Evolutionary conservation across 345 rosid genomes (phyloP), one percentile per base, ranked within the genome.

Genomic region (Clarkia xantiana): DNA sequence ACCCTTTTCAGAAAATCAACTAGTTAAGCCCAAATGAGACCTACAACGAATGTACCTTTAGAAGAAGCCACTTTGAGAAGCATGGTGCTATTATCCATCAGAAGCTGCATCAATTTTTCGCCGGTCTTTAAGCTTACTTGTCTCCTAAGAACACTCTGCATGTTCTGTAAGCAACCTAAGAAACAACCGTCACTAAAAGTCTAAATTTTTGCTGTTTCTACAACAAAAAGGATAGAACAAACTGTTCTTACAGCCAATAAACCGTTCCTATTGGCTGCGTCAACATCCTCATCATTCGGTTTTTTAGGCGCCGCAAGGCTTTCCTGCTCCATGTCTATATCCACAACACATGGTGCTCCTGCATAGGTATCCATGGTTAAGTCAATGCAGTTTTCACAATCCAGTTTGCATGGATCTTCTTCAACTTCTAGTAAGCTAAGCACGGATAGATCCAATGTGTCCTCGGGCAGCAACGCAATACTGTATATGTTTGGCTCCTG

Each of bases 81-180:
- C 55, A 52, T 42, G 39, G 54, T 63, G 57, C 52, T 44, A 45
- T 53, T 61, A 45, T 52, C 25, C 57, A 68, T 46, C 54, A 48
- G 38, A 57, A 63, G 47, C 50, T 60, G 67, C 61, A 69, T 46
- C 40, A 60, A 53, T 25, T 42, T 60, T 60, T 62, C 63, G 64
- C 95, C 88, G 14, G 75, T 68, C 49, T 60, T 79, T 46, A 79
- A 62, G 79, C 95, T 90, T 45, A 75, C 76, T 67, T 86, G 97
- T 64, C 95, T 79, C 73, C 78, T 85, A 66, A 90, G 60, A 47
- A 77, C 68, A 67, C 76, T 85, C 57, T 79, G 87, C 76, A 68
- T 45, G 54, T 75, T 75, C 82, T 77, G 68, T 17, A 52, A 70
- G 14, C 14, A 49, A 20, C 53, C 55, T 49, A 34, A 45, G 54